Percentiles rank a stretch among this genome's conserved stretches.
Conservation (phyloP, 257 asterid genomes). For the Paraleonurus japonicus region DNA sequence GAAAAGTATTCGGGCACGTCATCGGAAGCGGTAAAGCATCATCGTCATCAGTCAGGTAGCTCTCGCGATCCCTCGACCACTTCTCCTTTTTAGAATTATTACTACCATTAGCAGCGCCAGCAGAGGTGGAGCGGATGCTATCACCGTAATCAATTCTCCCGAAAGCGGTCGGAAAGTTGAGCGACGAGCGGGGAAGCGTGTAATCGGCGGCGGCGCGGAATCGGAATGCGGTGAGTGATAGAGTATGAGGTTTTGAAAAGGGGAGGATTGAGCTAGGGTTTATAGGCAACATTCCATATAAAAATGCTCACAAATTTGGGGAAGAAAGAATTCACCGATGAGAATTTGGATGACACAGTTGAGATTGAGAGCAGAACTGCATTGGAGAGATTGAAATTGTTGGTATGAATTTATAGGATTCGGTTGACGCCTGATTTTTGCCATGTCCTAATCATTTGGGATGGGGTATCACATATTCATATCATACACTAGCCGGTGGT, state of each 20-base stretch:
- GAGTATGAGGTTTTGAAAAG: conserved; percentile 28
- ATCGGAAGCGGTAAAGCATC: conserved; percentile 86
- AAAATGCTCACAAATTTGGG: neutral
- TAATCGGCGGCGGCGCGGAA: conserved; percentile 47
- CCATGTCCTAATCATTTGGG: neutral
- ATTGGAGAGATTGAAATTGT: neutral
- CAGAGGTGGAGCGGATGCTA: conserved; percentile 17
- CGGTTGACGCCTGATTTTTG: neutral
- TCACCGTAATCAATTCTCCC: conserved; percentile 37
- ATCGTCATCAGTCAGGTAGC: conserved; percentile 60
- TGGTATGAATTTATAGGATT: conserved; percentile 21
- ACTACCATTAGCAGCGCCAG: conserved; percentile 15
- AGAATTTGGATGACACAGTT: neutral
- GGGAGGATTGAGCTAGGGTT: conserved; percentile 42
- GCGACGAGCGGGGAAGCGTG: conserved; percentile 43
- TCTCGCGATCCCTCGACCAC: conserved; percentile 77
- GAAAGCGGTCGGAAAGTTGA: conserved; percentile 32
- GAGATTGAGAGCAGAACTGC: no score
- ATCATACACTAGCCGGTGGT: no score
- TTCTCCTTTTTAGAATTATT: conserved; percentile 52
- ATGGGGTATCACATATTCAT: no score
- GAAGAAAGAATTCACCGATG: neutral
- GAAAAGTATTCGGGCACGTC: conserved; percentile 68
- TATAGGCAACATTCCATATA: conserved; percentile 58
- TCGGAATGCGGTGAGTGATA: conserved; percentile 28